Conservation (phyloP, 1,139 yeast species). For the Blastobotrys arbuscula region DNA sequence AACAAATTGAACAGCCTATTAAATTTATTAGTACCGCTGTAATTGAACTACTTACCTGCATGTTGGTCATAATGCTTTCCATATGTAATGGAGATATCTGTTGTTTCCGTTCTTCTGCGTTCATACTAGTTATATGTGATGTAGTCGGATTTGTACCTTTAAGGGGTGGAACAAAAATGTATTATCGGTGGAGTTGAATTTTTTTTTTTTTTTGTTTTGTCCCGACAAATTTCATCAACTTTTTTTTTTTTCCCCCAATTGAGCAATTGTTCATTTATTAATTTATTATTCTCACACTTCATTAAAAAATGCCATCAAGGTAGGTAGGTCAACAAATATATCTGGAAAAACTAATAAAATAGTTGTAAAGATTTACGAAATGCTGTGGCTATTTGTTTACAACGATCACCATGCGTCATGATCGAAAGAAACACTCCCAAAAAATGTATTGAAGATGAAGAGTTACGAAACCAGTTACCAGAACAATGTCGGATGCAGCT, state of each 20-base stretch:
- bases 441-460: constrained; percentile 78
- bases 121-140: background rate
- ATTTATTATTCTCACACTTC: background rate
- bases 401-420: constrained; percentile 93
- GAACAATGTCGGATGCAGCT: constrained; percentile 83
- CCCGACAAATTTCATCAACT: constrained; percentile 5
- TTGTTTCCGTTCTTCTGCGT: constrained; percentile 7
- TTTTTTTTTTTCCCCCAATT: background rate
- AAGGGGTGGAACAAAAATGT: too few species aligned
- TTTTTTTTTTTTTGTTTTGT: too few species aligned
- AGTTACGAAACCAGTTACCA: constrained; percentile 69
- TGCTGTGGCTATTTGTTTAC: constrained; percentile 91
- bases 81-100: constrained; percentile 21
- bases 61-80: constrained; percentile 20
- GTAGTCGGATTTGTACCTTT: too few species aligned
- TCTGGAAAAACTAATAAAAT: background rate
- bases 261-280: background rate
- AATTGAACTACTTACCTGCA: constrained; percentile 14
- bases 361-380: constrained; percentile 92
- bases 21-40: too few species aligned
- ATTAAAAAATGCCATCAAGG: constrained; percentile 21
- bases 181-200: too few species aligned
- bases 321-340: constrained; percentile 10
- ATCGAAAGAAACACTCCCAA: constrained; percentile 86
- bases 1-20: constrained; percentile 43